Percentiles rank a stretch among this genome's conserved stretches.
These are phyloP conservation scores for Naegleria gruberi DNA, from an alignment of 208 protist species.

Conservation along the genomic window DNA sequence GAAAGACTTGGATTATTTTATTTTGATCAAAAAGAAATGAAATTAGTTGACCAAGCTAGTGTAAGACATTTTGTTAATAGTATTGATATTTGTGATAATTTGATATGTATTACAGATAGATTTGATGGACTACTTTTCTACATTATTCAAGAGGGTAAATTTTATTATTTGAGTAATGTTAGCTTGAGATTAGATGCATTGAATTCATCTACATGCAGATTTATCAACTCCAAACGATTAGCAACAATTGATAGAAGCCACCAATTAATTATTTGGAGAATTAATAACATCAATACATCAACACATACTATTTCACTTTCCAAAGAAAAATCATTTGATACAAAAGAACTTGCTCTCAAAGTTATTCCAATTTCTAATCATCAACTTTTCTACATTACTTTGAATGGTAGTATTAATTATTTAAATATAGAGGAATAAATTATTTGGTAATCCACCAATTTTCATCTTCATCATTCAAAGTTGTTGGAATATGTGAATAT, in stretches of 20 bases:
- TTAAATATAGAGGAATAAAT: not conserved
- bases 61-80: not conserved
- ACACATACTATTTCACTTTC: not conserved
- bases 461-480: slow-evolving; percentile 16
- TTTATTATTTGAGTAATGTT: not conserved
- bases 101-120: not conserved
- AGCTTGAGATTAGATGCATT: not conserved
- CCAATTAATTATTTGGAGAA: not conserved
- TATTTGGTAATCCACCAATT: not conserved
- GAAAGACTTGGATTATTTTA: not conserved
- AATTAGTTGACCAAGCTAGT: not conserved
- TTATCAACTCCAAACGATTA: not conserved
- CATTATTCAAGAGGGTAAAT: not conserved
- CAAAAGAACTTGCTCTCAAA: not conserved
- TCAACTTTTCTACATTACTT: not conserved
- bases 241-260: not conserved
- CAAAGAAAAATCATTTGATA: not conserved
- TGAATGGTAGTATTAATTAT: not conserved
- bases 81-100: not conserved
- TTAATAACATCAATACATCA: not conserved
- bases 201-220: not conserved
- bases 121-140: not conserved
- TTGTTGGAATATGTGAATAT: slow-evolving; percentile 16
- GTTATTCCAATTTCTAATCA: not conserved
- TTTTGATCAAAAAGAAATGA: no score